Conservation (phyloP, 192 early-diverging fungal genomes). For the Physocladia obscura region DNA sequence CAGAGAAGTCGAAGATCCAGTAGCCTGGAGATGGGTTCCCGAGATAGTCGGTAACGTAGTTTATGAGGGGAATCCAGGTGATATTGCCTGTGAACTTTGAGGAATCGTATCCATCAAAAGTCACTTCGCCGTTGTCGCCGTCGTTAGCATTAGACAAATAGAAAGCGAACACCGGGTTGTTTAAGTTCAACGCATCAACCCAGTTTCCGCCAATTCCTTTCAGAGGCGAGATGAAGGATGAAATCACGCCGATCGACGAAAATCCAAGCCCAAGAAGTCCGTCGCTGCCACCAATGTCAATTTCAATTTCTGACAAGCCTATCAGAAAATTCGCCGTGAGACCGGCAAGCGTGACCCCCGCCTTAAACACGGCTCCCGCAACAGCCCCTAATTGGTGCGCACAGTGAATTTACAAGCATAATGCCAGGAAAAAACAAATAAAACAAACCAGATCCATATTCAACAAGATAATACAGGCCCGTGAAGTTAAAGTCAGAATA, state of each 20-base stretch:
- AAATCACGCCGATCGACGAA: constrained; percentile 31
- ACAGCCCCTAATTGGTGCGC: constrained; percentile 22
- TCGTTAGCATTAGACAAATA: constrained; percentile 42
- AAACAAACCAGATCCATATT: constrained; percentile 33
- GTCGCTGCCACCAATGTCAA: constrained; percentile 19
- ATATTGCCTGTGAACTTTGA: constrained; percentile 51
- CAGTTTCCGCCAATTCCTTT: constrained; percentile 8
- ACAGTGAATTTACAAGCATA: too few species aligned
- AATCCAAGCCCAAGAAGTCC: constrained; percentile 42
- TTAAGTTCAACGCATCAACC: constrained; percentile 18
- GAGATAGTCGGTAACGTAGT: background rate
- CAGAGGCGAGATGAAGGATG: background rate
- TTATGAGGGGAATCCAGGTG: constrained; percentile 30
- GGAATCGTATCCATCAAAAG: constrained; percentile 51
- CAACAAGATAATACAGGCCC: background rate
- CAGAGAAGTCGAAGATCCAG: background rate
- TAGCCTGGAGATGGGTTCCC: too few species aligned
- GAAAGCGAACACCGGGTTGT: constrained; percentile 42
- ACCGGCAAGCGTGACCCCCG: constrained; percentile 26
- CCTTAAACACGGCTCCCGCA: constrained; percentile 22
- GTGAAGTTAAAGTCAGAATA: background rate
- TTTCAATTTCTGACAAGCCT: constrained; percentile 7
- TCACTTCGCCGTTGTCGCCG: constrained; percentile 48
- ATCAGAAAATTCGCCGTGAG: constrained; percentile 2
- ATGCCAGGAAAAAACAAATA: too few species aligned